Evolutionary conservation across 2,329 filamentous ascomycete species (phyloP).

Genomic region (Aureobasidium sp.): DNA sequence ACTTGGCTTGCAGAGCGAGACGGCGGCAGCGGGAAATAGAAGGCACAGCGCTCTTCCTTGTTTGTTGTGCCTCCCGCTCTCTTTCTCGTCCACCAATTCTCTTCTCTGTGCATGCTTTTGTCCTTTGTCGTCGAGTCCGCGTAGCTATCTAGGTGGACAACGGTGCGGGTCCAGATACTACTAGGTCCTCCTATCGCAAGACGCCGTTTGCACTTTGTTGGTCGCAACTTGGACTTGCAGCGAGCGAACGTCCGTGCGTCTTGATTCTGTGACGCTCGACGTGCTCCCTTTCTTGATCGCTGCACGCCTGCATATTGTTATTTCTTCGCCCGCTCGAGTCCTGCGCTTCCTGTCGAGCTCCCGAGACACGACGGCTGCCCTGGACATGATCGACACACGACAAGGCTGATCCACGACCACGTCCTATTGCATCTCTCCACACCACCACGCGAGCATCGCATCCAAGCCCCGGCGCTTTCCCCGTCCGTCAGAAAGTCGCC

Average conservation of each 20-base stretch:
- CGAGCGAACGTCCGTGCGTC: constrained; percentile 6
- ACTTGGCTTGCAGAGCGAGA: neutral
- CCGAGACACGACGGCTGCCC: neutral
- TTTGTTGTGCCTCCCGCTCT: constrained; percentile 1
- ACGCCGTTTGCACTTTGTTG: neutral
- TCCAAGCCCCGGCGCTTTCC: constrained; percentile 6
- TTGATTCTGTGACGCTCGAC: constrained; percentile 9
- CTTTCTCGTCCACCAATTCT: neutral
- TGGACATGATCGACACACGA: constrained; percentile 11
- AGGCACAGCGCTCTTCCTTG: neutral
- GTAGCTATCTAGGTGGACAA: neutral
- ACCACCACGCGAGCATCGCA: constrained; percentile 17
- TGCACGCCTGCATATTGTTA: constrained; percentile 3
- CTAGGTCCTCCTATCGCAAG: neutral
- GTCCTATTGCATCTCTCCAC: neutral
- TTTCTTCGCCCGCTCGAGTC: constrained; percentile 2
- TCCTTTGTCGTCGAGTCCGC: neutral
- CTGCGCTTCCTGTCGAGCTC: neutral
- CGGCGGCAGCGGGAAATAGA: constrained; percentile 6
- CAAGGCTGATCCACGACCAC: constrained; percentile 3
- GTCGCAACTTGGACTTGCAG: neutral
- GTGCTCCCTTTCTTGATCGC: constrained; percentile 11
- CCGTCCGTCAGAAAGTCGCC: constrained; percentile 13
- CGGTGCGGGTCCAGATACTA: neutral
- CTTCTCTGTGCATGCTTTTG: constrained; percentile 6